Conservation (phyloP, 805 yeast genomes). For the Ogataea paraovalis region DNA sequence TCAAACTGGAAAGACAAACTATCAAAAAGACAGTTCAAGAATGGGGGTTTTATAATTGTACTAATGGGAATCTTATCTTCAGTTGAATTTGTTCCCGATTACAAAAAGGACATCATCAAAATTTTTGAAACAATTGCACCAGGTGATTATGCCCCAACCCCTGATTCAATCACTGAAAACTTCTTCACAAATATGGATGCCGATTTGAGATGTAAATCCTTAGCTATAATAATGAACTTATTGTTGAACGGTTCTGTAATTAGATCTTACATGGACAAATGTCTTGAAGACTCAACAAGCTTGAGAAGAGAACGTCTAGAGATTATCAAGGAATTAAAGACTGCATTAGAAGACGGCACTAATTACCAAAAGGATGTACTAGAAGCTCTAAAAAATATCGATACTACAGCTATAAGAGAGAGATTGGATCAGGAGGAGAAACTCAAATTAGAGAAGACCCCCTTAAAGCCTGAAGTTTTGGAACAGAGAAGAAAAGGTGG, state of each 20-base stretch:
- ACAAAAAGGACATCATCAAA: constrained; percentile 43
- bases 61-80: constrained; percentile 67
- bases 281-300: constrained; percentile 58
- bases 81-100: constrained; percentile 55
- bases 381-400: constrained; percentile 28
- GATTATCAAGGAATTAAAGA: constrained; percentile 55
- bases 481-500: constrained; percentile 25
- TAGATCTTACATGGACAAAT: constrained; percentile 60
- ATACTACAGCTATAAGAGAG: constrained; percentile 18
- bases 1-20: constrained; percentile 76
- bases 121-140: constrained; percentile 60
- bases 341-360: constrained; percentile 47
- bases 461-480: constrained; percentile 17
- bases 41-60: constrained; percentile 82
- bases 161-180: constrained; percentile 44
- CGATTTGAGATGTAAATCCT: constrained; percentile 49
- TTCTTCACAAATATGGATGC: constrained; percentile 53
- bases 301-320: constrained; percentile 68
- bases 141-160: constrained; percentile 42
- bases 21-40: constrained; percentile 67
- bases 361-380: constrained; percentile 38
- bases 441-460: constrained; percentile 14
- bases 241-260: constrained; percentile 55
- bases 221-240: constrained; percentile 63
- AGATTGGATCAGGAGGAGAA: constrained; percentile 23